Base-by-base conservation (phyloP, 2,329 filamentous ascomycete species). In the Aspergillus luchuensis region DNA sequence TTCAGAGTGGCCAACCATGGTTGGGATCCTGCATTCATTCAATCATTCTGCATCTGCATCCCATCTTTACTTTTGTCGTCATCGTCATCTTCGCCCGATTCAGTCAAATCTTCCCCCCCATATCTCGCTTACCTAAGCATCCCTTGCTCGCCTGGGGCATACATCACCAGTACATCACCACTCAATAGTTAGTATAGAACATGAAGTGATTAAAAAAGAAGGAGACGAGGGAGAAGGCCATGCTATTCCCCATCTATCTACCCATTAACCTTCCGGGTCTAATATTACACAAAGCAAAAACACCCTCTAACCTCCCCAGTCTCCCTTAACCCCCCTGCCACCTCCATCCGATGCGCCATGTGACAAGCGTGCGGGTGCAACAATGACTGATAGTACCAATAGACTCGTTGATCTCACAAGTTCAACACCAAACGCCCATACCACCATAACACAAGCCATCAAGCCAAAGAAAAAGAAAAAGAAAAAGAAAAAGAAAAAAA, bases 391-490 rank as follows among this genome's bases (percentile, higher is more conserved):
- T 11, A 13, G 33, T 50, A 17, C n/a, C 25, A 30, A 33, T 50
- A 50, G 47, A 43, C 33, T 13, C 33, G 25, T 30, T 11, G 23
- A 39, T 33, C 28, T 49, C 11, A 52, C 48, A 50, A 30, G 36
- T 38, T 33, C 51, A 57, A 56, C 62, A 55, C 56, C 52, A 57
- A 57, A 63, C 56, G 23, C 63, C 57, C 19, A 48, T 41, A 23
- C 33, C 48, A 30, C 17, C 11, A 36, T 36, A 23, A 33, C 21
- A 8, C 19, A 45, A 13, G 41, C 19, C n/a, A 43, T 19, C 17
- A 30, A 8, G 21, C 10, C 1, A 30, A 30, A 13, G 13, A 15
- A 15, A 13, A 36, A 17, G 47, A 49, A 15, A 13, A 33, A 15
- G 5, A 13, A 36, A 13, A 33, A 15, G 5, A 13, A 36, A 17